Evolutionary conservation across 805 yeast species (phyloP).

Genomic region (Zygoascus flipseniorum): DNA sequence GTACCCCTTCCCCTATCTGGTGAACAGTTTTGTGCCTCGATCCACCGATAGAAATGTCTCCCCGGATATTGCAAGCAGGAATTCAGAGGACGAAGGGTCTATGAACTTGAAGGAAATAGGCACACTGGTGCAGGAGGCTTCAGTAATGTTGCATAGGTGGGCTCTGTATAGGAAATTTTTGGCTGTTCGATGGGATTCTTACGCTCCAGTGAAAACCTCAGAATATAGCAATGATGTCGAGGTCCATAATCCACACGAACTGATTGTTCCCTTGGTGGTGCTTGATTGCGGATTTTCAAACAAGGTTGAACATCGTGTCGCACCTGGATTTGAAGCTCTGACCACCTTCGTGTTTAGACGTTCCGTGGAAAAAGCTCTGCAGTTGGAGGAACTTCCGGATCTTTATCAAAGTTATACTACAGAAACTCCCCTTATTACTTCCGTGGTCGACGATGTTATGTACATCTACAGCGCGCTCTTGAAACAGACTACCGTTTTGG

Average conservation of each 20-base stretch:
- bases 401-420: slow-evolving; percentile 31
- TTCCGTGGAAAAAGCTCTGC: slow-evolving; percentile 73
- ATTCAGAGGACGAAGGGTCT: slow-evolving; percentile 23
- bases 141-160: slow-evolving; percentile 81
- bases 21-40: slow-evolving; percentile 24
- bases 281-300: slow-evolving; percentile 44
- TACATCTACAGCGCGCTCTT: slow-evolving; percentile 63
- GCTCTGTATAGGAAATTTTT: slow-evolving; percentile 49
- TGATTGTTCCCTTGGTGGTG: slow-evolving; percentile 43
- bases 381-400: slow-evolving; percentile 71
- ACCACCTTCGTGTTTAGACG: slow-evolving; percentile 61
- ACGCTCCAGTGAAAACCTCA: slow-evolving; percentile 11
- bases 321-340: slow-evolving; percentile 57
- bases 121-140: slow-evolving; percentile 58
- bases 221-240: not conserved
- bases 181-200: slow-evolving; percentile 56
- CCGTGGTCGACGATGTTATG: slow-evolving; percentile 79
- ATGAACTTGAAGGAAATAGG: slow-evolving; percentile 55
- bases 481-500: slow-evolving; percentile 60
- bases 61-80: not conserved
- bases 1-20: slow-evolving; percentile 46
- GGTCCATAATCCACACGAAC: not conserved
- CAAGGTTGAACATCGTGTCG: slow-evolving; percentile 44
- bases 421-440: slow-evolving; percentile 57
- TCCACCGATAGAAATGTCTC: not conserved